These are phyloP conservation scores for Staphylotrichum tortipilum DNA, from an alignment of 495 filamentous ascomycete genomes.

Conservation along the genomic window DNA sequence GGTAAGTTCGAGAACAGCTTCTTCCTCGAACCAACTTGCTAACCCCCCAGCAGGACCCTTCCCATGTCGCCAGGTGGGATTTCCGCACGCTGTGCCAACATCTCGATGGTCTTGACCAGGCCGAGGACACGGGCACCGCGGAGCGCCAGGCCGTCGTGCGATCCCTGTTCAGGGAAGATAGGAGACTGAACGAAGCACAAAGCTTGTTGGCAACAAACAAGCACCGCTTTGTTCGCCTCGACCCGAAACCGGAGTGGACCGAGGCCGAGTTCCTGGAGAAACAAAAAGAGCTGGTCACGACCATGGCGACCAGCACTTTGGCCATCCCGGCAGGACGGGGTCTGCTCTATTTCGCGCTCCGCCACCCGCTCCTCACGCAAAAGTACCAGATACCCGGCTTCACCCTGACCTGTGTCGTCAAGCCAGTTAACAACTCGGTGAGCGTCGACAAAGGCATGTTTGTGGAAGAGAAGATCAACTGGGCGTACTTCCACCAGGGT, in stretches of 20 bases:
- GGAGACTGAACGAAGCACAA: slow-evolving; percentile 72
- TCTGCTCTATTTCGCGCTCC: slow-evolving; percentile 73
- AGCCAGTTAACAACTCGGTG: slow-evolving; percentile 80
- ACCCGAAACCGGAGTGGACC: slow-evolving; percentile 67
- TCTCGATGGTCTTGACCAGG: slow-evolving; percentile 29
- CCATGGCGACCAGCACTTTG: slow-evolving; percentile 75
- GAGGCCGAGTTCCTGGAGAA: slow-evolving; percentile 83
- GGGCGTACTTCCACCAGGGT: slow-evolving; percentile 97
- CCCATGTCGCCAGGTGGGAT: slow-evolving; percentile 64
- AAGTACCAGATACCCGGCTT: slow-evolving; percentile 81
- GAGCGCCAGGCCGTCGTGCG: slow-evolving; percentile 74
- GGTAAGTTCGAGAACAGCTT: slow-evolving; percentile 13
- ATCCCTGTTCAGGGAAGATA: slow-evolving; percentile 83
- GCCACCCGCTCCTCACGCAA: slow-evolving; percentile 79
- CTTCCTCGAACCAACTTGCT: not conserved
- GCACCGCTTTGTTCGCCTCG: slow-evolving; percentile 64
- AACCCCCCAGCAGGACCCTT: slow-evolving; percentile 36
- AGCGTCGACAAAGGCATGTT: slow-evolving; percentile 74
- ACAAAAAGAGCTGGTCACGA: slow-evolving; percentile 83
- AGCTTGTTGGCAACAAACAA: slow-evolving; percentile 69
- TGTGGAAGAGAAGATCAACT: slow-evolving; percentile 90
- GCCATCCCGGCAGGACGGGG: slow-evolving; percentile 79
- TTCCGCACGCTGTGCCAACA: slow-evolving; percentile 52
- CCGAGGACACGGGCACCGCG: slow-evolving; percentile 49
- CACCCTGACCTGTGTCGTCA: slow-evolving; percentile 79